These are phyloP conservation scores for Metroxylon sagu DNA, from an alignment of 176 grass and related monocot genomes.

Conservation along the genomic window DNA sequence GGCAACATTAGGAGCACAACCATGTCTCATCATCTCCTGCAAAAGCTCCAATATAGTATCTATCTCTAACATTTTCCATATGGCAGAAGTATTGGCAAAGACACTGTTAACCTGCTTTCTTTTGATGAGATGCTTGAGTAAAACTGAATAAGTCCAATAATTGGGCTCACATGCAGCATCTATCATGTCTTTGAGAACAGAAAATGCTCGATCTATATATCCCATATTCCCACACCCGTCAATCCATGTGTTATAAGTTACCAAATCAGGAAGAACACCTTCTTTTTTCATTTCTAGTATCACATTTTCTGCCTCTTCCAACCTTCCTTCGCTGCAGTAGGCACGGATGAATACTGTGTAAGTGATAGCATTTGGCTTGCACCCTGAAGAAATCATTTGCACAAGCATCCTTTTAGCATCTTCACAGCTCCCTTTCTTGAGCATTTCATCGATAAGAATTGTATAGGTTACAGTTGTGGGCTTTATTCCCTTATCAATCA, in stretches of 20 bases:
- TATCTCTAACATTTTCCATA: slow-evolving; percentile 42
- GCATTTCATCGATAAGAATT: slow-evolving; percentile 53
- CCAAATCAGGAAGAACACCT: slow-evolving; percentile 26
- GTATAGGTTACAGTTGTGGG: slow-evolving; percentile 41
- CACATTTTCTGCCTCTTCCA: slow-evolving; percentile 40
- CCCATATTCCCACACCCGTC: slow-evolving; percentile 34
- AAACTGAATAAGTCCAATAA: slow-evolving; percentile 33
- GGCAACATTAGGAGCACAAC: slow-evolving; percentile 12
- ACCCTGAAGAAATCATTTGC: slow-evolving; percentile 46
- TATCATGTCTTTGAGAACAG: slow-evolving; percentile 41
- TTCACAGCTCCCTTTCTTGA: slow-evolving; percentile 35
- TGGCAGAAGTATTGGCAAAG: slow-evolving; percentile 3
- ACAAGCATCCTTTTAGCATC: slow-evolving; percentile 31
- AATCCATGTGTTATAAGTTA: slow-evolving; percentile 52
- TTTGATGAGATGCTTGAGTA: slow-evolving; percentile 45
- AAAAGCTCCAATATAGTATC: slow-evolving; percentile 41
- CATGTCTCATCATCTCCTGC: slow-evolving; percentile 27
- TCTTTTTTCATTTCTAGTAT: slow-evolving; percentile 33
- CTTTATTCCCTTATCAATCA: slow-evolving; percentile 38
- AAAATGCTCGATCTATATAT: slow-evolving; percentile 35
- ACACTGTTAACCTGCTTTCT: slow-evolving; percentile 22
- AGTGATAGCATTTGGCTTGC: slow-evolving; percentile 39
- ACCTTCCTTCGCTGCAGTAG: slow-evolving; percentile 43
- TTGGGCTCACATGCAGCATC: slow-evolving; percentile 41
- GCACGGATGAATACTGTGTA: slow-evolving; percentile 48